These are phyloP conservation scores for Penstemon eatonii DNA, from an alignment of 257 asterid genomes.

Conservation along the genomic window DNA sequence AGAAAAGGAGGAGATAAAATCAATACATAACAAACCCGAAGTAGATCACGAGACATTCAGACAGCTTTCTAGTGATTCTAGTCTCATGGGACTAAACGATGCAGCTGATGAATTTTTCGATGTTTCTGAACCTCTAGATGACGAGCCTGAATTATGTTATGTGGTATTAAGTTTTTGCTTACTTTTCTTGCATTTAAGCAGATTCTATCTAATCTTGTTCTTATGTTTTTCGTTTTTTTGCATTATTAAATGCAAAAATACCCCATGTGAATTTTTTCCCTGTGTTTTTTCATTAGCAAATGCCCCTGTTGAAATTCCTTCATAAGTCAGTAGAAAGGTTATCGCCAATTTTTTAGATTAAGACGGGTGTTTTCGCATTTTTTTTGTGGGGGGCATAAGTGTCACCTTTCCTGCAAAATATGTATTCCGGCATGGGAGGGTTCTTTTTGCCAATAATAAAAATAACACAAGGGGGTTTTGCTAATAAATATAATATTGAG, in stretches of 20 bases:
- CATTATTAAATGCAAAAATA: slow-evolving; percentile 11
- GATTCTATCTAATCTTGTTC: slow-evolving; percentile 51
- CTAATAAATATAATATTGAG: slow-evolving; percentile 12
- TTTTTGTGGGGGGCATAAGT: too few relatives aligned
- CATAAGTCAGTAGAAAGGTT: too few relatives aligned
- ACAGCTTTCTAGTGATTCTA: slow-evolving; percentile 69
- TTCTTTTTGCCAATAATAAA: too few relatives aligned
- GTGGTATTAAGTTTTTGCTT: too few relatives aligned
- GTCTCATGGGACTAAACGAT: slow-evolving; percentile 86
- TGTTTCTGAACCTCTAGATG: slow-evolving; percentile 85
- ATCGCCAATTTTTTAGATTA: too few relatives aligned
- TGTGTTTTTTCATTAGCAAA: too few relatives aligned
- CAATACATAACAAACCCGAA: not conserved
- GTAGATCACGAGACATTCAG: too few relatives aligned
- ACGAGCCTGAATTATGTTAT: slow-evolving; percentile 36
- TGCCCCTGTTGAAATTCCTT: too few relatives aligned
- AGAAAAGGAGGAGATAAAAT: slow-evolving; percentile 55
- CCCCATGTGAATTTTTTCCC: slow-evolving; percentile 9
- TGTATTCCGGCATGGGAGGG: too few relatives aligned
- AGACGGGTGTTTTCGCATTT: too few relatives aligned
- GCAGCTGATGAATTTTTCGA: slow-evolving; percentile 90
- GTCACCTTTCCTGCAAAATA: too few relatives aligned
- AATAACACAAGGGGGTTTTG: not conserved
- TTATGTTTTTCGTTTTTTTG: slow-evolving; percentile 55
- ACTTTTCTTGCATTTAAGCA: too few relatives aligned